A percentile compares a stretch with the other conserved stretches of the same genome.
These are phyloP conservation scores for Lodderomyces parapsilosis DNA, from an alignment of 1,139 yeast species.

Conservation along the genomic window DNA sequence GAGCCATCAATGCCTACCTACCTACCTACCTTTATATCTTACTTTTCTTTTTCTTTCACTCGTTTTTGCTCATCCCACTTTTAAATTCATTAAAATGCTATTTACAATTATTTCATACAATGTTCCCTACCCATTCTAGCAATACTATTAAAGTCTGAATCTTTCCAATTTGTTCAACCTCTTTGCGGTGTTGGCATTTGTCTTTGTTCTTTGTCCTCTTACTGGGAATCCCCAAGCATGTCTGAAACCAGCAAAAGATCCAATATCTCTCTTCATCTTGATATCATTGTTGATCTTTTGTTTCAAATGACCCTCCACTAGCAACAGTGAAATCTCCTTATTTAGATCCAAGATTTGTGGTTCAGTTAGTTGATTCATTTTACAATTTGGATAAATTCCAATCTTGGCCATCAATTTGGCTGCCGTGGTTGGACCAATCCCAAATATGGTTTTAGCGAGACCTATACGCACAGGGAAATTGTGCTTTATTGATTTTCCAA, in stretches of 20 bases:
- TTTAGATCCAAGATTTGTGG: constrained; percentile 84
- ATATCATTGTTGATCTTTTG: constrained; percentile 80
- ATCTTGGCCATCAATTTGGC: constrained; percentile 78
- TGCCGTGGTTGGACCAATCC: constrained; percentile 78
- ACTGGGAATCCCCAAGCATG: constrained; percentile 90
- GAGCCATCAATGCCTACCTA: too few species aligned
- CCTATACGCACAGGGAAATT: constrained; percentile 57
- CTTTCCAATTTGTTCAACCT: constrained; percentile 79
- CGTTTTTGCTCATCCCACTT: not conserved
- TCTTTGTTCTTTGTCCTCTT: constrained; percentile 90
- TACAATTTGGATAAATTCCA: constrained; percentile 89
- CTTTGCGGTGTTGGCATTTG: constrained; percentile 86
- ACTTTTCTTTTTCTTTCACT: too few species aligned
- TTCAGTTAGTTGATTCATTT: constrained; percentile 90
- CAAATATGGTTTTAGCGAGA: constrained; percentile 77
- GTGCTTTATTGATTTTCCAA: constrained; percentile 69
- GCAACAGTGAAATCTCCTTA: constrained; percentile 79
- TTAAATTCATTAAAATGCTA: not conserved
- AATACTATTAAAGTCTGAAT: constrained; percentile 15
- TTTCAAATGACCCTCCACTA: constrained; percentile 83
- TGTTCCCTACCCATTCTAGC: not conserved
- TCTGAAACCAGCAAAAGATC: constrained; percentile 85
- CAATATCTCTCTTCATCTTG: constrained; percentile 74
- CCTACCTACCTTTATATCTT: too few species aligned
- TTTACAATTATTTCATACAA: not conserved